Evolutionary conservation across 352 stramenopile species (phyloP), one percentile per base, ranked within the genome.

Genomic region (Phytophthora pinifolia): DNA sequence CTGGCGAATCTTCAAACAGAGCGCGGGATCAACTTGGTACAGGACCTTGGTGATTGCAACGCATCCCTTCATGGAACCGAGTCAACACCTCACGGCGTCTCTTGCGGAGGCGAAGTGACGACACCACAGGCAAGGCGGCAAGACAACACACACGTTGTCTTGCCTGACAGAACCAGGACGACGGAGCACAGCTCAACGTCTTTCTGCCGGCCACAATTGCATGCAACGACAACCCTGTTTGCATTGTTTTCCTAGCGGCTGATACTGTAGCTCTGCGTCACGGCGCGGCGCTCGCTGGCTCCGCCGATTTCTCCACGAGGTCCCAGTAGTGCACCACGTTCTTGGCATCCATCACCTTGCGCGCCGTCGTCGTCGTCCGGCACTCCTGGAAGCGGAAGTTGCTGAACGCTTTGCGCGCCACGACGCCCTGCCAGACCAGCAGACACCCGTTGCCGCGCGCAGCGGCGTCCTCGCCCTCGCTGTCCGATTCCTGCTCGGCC

Each of bases 241-340:
- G 46, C 39, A 54, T 43, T 18, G 12, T 18, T n/a, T 48, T 60
- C 25, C 35, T 60, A 50, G 44, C 33, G 45, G 48, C 48, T 52
- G 43, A 27, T 14, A 25, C 32, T 6, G 39, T 17, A 46, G 20
- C 36, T 58, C 36, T 59, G 12, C 17, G n/a, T 67, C 36, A 70
- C n/a, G 50, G 43, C 15, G 51, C 31, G 9, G 33, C 54, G 25
- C 39, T 56, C 9, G 51, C 12, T 13, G 55, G 43, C 35, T 63
- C 62, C 32, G 38, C 58, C 20, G 79, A 86, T 45, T 87, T 90
- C 48, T 87, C 81, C 18, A 97, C 83, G 65, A 98, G 86, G 71
- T 99, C 96, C 96, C 96, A 99, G 66, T 98, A 99, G 51, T 99
- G 96, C 29, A 85, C 95, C 2, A 99, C 91, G 46, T 94, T 90